phyloP scores from a whole-genome alignment of 129 eudicot genomes.

The Deinandra increscens region DNA sequence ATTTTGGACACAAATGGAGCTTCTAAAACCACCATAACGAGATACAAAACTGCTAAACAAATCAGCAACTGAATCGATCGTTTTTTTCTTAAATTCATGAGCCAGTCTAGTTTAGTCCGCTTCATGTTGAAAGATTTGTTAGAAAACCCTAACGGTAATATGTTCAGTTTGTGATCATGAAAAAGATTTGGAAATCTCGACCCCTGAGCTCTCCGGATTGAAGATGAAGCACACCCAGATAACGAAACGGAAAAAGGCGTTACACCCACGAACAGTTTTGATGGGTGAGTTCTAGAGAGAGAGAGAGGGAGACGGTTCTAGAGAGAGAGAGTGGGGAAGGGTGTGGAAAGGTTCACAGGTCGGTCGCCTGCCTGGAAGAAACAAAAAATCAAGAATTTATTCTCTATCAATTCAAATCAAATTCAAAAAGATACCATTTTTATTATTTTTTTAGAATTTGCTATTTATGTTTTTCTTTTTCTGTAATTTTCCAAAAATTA shows the following conservation, averaged over 20 bases:
- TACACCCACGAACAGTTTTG: neutral
- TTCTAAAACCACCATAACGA: conserved; percentile 59
- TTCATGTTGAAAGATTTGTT: conserved; percentile 33
- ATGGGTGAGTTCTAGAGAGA: conserved; percentile 28
- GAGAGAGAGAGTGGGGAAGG: conserved; percentile 29
- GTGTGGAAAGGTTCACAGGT: conserved; percentile 33
- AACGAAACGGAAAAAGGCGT: neutral
- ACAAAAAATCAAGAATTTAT: conserved; percentile 7
- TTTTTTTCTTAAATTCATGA: conserved; percentile 46
- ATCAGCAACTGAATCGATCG: conserved; percentile 60
- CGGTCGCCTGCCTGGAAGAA: conserved; percentile 36
- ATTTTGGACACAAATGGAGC: conserved; percentile 64
- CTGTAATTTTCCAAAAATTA: neutral
- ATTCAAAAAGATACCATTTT: conserved; percentile 8
- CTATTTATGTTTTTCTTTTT: neutral
- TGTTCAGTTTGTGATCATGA: conserved; percentile 24
- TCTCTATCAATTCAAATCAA: conserved; percentile 30
- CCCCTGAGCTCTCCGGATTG: neutral
- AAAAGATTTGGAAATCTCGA: neutral
- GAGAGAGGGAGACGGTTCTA: neutral
- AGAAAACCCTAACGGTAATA: conserved; percentile 22
- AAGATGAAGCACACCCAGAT: neutral
- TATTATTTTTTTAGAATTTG: neutral
- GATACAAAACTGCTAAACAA: conserved; percentile 47
- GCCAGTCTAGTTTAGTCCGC: conserved; percentile 43